Evolutionary conservation across 805 yeast species (phyloP), one percentile per base, ranked within the genome.

Genomic region (Candida parachauliodes): DNA sequence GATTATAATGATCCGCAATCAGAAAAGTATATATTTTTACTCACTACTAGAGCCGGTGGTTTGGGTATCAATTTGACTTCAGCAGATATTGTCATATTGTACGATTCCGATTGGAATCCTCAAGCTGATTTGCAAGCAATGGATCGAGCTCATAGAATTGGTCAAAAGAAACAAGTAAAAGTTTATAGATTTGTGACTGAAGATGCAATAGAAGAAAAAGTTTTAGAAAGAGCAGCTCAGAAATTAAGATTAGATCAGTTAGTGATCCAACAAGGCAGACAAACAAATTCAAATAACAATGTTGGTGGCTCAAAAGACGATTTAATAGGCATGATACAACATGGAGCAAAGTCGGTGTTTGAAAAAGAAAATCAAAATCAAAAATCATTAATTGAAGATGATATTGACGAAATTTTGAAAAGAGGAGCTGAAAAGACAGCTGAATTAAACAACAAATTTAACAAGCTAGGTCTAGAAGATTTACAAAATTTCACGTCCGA

Each of bases 131-230:
- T 89, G 51, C 98, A 89, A 64, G 97, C 97, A 1, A 89, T 89
- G 98, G 98, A 91, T 59, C 76, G 98, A 55, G 98, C 97, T 1
- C 98, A 89, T 56, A 79, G 98, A 69, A 89, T 89, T 55, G 98
- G 98, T 14, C 98, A 89, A 59, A 91, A 86, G 57, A 91, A 91
- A 55, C 98, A 91, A 65, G 98, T 91, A 7, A 76, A 81, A 50
- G 98, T 91, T 14, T 91, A 76, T 58, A 70, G 98, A 47, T 87
- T 91, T 63, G 95, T 91, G 19, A 91, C 97, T 2, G 98, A 91
- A 55, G 80, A 87, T 62, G 96, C 98, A 1, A 87, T 91, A 50
- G 98, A 91, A 55, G 98, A 91, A 58, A 91, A 91, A 51, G 97
- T 91, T 10, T 72, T 91, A 44, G 98, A 91, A 54, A 75, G 97